Conservation (phyloP, 768 basidiomycete genomes). For the Leccinellum luteum region DNA sequence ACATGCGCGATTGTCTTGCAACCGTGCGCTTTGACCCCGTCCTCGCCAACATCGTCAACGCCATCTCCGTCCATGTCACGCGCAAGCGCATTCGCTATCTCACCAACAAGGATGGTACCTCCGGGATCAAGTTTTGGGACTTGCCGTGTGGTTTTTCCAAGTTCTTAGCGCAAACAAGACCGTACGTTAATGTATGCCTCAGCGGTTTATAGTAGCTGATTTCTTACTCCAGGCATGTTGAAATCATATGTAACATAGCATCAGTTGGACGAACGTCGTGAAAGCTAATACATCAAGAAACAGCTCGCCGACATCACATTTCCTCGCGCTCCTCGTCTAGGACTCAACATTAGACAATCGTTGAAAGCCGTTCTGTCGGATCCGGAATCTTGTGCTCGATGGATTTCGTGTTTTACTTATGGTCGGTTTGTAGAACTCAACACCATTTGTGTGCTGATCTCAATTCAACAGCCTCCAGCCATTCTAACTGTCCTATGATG, state of each 20-base stretch:
- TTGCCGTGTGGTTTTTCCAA: constrained; percentile 84
- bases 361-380: constrained; percentile 83
- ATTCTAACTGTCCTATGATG: constrained; percentile 70
- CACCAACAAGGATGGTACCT: too few relatives aligned
- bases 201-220: background rate
- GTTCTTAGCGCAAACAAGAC: constrained; percentile 88
- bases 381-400: constrained; percentile 62
- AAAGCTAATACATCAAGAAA: constrained; percentile 80
- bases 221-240: constrained; percentile 59
- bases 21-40: too few relatives aligned
- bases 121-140: too few relatives aligned
- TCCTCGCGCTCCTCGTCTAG: constrained; percentile 73
- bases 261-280: constrained; percentile 82
- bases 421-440: constrained; percentile 40
- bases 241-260: constrained; percentile 77
- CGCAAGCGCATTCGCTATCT: too few relatives aligned
- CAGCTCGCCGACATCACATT: constrained; percentile 76
- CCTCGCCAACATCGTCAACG: too few relatives aligned
- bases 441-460: constrained; percentile 1
- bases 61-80: too few relatives aligned
- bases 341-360: constrained; percentile 77
- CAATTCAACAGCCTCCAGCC: constrained; percentile 54
- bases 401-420: constrained; percentile 79
- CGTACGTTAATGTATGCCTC: constrained; percentile 35
- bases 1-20: too few relatives aligned